phyloP scores from a whole-genome alignment of 2,329 filamentous ascomycete genomes.

The Aspergillus bombycis region DNA sequence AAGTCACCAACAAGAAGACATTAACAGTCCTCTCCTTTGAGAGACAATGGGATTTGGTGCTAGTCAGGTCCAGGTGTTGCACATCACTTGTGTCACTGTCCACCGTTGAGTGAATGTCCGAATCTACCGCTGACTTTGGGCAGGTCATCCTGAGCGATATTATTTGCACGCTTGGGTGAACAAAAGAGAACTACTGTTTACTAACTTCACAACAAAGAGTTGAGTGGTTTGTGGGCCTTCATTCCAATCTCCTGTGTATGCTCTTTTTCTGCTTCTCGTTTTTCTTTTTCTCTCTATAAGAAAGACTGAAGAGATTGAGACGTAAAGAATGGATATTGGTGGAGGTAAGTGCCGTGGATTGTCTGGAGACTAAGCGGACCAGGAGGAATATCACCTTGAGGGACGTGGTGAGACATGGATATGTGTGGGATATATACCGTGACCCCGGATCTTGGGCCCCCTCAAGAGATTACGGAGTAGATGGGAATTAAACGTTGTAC shows the following conservation, averaged over 20 bases:
- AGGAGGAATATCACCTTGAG: neutral
- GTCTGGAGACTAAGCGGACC: neutral
- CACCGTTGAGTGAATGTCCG: neutral
- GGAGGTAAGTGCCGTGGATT: neutral
- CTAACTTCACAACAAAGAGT: neutral
- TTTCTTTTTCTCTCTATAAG: neutral
- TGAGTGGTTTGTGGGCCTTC: neutral
- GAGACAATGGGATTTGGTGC: neutral
- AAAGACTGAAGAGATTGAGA: neutral
- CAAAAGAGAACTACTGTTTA: neutral
- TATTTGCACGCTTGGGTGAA: neutral
- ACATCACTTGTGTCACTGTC: conserved; percentile 12
- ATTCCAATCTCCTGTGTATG: neutral
- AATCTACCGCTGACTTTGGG: neutral
- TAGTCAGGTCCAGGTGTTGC: conserved; percentile 23
- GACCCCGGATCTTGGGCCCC: neutral
- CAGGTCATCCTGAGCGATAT: neutral
- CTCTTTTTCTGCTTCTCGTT: neutral
- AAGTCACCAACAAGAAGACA: conserved; percentile 29
- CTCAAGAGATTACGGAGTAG: neutral
- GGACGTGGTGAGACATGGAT: neutral
- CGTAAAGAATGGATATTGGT: neutral
- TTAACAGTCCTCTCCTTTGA: conserved; percentile 27
- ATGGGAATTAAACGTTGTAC: neutral
- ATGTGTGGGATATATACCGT: neutral